Evolutionary conservation across 208 protist genomes (phyloP).

Genomic region (Trypanosoma avium): DNA sequence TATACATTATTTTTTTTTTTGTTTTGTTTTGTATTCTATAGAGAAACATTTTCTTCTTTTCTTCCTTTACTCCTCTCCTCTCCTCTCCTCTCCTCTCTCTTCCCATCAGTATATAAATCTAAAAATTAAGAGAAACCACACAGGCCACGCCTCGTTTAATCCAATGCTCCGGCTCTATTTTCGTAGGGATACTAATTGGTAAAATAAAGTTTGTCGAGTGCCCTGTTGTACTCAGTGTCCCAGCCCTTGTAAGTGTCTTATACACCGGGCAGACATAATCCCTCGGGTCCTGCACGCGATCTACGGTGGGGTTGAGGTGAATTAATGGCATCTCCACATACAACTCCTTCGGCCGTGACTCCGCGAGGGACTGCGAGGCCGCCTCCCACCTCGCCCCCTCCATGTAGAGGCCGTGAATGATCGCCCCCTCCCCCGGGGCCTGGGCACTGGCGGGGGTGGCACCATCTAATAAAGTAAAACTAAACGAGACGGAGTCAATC

Average conservation of each 20-base stretch:
- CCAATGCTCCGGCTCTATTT: constrained; percentile 89
- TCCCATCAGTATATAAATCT: constrained; percentile 19
- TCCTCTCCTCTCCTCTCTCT: constrained; percentile 1
- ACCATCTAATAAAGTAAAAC: constrained; percentile 74
- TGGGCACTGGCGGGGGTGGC: constrained; percentile 5
- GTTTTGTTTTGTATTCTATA: too few species aligned
- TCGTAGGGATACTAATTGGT: constrained; percentile 93
- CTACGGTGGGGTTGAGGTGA: constrained; percentile 88
- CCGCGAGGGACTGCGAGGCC: constrained; percentile 59
- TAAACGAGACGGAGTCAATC: constrained; percentile 96
- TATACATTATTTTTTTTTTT: too few species aligned
- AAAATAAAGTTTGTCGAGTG: constrained; percentile 99
- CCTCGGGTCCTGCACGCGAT: constrained; percentile 40
- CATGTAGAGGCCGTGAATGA: constrained; percentile 96
- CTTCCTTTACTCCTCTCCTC: neutral
- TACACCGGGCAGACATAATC: constrained; percentile 97
- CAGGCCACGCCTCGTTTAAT: constrained; percentile 94
- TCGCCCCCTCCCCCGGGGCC: constrained; percentile 60
- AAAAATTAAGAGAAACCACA: constrained; percentile 88
- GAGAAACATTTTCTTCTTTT: neutral
- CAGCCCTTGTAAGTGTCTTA: constrained; percentile 95
- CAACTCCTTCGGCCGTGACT: constrained; percentile 96
- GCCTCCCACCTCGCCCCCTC: constrained; percentile 96
- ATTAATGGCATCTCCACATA: constrained; percentile 93
- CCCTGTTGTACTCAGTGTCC: constrained; percentile 97